phyloP scores from a whole-genome alignment of 2,329 filamentous ascomycete genomes.

The Chrysosporium keratinophilum region DNA sequence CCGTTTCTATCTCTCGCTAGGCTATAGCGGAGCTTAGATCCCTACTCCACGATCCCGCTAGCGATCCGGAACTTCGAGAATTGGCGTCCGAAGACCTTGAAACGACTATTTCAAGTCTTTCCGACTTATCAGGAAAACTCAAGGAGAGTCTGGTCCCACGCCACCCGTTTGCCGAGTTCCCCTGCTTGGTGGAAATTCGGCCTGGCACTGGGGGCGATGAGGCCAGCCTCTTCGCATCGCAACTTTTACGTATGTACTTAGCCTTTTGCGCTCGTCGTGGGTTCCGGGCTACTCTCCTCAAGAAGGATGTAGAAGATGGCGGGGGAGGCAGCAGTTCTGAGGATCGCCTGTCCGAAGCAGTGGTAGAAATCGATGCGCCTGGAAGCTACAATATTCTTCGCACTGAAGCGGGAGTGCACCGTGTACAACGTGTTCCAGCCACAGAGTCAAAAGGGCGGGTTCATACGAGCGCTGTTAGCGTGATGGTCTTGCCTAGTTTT shows the following conservation, averaged over 20 bases:
- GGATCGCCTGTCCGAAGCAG: slow-evolving; percentile 68
- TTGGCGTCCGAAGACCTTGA: slow-evolving; percentile 60
- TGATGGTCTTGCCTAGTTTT: slow-evolving; percentile 84
- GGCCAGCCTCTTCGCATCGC: slow-evolving; percentile 78
- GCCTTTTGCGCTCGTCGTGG: slow-evolving; percentile 61
- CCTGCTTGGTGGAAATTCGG: slow-evolving; percentile 82
- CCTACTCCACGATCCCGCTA: slow-evolving; percentile 58
- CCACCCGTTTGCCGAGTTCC: slow-evolving; percentile 81
- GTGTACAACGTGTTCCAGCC: slow-evolving; percentile 83
- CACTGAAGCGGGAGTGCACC: slow-evolving; percentile 85
- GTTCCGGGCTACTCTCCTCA: slow-evolving; percentile 58
- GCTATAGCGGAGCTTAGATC: slow-evolving; percentile 59
- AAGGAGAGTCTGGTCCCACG: slow-evolving; percentile 70
- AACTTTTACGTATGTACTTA: slow-evolving; percentile 83
- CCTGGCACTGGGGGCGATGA: slow-evolving; percentile 88
- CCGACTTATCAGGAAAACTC: slow-evolving; percentile 54
- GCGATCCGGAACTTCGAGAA: slow-evolving; percentile 49
- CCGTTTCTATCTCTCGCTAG: slow-evolving; percentile 25
- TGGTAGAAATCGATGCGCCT: slow-evolving; percentile 67
- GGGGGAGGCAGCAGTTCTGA: slow-evolving; percentile 49
- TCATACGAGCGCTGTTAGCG: slow-evolving; percentile 84
- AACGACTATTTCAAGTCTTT: slow-evolving; percentile 53
- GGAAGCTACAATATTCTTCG: slow-evolving; percentile 75
- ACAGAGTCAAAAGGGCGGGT: slow-evolving; percentile 87
- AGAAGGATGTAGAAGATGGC: slow-evolving; percentile 66